Base-by-base conservation (phyloP, 1,284 basidiomycete genomes). In the Bjerkandera adusta region DNA sequence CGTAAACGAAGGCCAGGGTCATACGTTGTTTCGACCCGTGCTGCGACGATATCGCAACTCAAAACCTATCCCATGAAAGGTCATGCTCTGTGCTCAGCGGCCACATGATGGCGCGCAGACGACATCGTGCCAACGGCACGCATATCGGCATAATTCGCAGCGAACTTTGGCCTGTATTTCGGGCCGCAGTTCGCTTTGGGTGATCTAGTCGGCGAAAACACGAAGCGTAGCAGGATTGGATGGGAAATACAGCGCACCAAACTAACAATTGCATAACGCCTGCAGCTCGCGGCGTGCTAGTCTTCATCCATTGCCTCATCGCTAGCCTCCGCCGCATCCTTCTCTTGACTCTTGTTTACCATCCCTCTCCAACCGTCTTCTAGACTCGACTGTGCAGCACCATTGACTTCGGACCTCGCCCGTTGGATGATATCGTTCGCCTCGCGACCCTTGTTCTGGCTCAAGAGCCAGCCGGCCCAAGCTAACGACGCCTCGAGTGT, bases 381-480 rank as follows among this genome's bases (percentile, higher is more conserved):
- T 47, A 69, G 50, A 43, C 51, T 50, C 25, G 26, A 47, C 52
- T 58, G 59, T 46, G 57, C 55, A 21, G 46, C 53, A 13, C 50
- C 36, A 16, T 22, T 47, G 48, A 63, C 43, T 32, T 58, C 60
- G 21, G 52, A 53, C 51, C 59, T 58, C 45, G 60, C 61, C 39
- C 54, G 54, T 29, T 57, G 65, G 36, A 75, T 60, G 33, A 68
- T 52, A 25, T 55, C 59, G 27, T 56, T 61, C 36, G 68, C 73
- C 49, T 64, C 66, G 37, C 55, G 61, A 18, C 45, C 70, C 68
- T 64, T 58, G 41, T 69, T 73, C 38, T 63, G 63, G 42, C 52
- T 55, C 58, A 72, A 53, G 38, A 77, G 53, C 75, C 75, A 79
- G 47, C 58, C 55, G 27, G 68, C 75, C 75, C 74, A 80, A 52